Base-by-base conservation (phyloP, 2,329 filamentous ascomycete species). In the Pseudonectria foliicola region DNA sequence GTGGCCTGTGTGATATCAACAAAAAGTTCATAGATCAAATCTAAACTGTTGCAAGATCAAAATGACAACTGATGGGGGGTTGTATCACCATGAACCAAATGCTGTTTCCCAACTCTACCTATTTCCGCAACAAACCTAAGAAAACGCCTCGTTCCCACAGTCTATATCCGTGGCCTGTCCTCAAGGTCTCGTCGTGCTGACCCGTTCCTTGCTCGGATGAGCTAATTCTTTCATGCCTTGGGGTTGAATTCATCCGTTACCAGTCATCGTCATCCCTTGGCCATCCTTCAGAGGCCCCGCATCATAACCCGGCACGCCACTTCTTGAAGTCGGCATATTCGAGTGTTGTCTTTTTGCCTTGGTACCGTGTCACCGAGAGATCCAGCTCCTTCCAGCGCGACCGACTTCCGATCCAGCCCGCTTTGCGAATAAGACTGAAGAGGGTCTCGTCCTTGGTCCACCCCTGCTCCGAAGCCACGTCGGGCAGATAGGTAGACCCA, bases 361-460 rank as follows among this genome's bases (percentile, higher is more conserved):
- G 85, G 59, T 96, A 98, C 48, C 85, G 74, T 36, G 89, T 80
- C 3, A 92, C 78, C 49, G 79, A 79, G 57, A 94, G 68, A 33
- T 85, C 78, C 13, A 95, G 78, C 40, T 86, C 80, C 46, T 73
- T 73, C 90, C 89, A 96, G 27, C 75, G 72, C 2, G 83, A 82
- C 43, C 72, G 77, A 73, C 80, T 86, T 1, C 87, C 88, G 38
- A 73, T 73, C 89, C 89, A 98, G 2, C 92, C 92, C 1, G 89
- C 89, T 70, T 98, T 98, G 40, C 86, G 74, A 82, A 95, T 92
- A 55, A 96, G 64, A 61, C 85, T 93, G 35, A 88, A 73, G 3
- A 98, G 61, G 0, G 90, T 85, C 70, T 96, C 86, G 57, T 96
- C 89, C 61, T 92, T 89, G 10, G 75, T 85, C 92, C 92, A 98